Conservation (phyloP, 179 eudicot genomes). For the Heliamphora pulchella region DNA sequence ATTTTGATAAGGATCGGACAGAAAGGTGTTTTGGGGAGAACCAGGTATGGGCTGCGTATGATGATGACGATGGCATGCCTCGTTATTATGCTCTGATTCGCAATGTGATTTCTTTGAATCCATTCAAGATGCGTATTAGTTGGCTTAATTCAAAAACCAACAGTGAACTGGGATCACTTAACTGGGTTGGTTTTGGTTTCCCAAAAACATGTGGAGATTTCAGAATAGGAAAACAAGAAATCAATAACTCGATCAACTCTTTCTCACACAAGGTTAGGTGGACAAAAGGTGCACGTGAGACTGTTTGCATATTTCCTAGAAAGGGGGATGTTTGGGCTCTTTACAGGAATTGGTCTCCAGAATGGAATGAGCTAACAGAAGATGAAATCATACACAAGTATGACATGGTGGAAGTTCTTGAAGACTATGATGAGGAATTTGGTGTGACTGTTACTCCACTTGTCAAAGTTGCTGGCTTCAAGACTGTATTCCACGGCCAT, state of each 20-base stretch:
- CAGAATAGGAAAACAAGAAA: conserved; percentile 34
- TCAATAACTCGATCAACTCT: conserved; percentile 25
- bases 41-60: conserved; percentile 75
- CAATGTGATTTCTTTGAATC: conserved; percentile 39
- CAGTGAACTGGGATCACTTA: conserved; percentile 31
- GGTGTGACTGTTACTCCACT: conserved; percentile 46
- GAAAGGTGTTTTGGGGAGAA: conserved; percentile 44
- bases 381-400: conserved; percentile 37
- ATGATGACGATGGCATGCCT: conserved; percentile 66
- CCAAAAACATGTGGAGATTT: conserved; percentile 53
- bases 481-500: conserved; percentile 34
- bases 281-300: conserved; percentile 41
- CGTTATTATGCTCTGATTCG: conserved; percentile 54
- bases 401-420: conserved; percentile 61
- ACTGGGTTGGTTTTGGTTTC: conserved; percentile 42
- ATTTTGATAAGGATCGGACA: conserved; percentile 47
- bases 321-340: conserved; percentile 64
- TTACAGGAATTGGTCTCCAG: conserved; percentile 59
- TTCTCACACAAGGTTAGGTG: conserved; percentile 63
- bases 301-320: conserved; percentile 42
- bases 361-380: conserved; percentile 46
- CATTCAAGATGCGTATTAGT: conserved; percentile 44
- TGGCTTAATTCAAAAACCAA: conserved; percentile 55
- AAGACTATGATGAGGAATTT: conserved; percentile 36
- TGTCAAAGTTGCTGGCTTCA: conserved; percentile 57